phyloP scores from a whole-genome alignment of 441 rosid genomes.

The Iberis amara region DNA sequence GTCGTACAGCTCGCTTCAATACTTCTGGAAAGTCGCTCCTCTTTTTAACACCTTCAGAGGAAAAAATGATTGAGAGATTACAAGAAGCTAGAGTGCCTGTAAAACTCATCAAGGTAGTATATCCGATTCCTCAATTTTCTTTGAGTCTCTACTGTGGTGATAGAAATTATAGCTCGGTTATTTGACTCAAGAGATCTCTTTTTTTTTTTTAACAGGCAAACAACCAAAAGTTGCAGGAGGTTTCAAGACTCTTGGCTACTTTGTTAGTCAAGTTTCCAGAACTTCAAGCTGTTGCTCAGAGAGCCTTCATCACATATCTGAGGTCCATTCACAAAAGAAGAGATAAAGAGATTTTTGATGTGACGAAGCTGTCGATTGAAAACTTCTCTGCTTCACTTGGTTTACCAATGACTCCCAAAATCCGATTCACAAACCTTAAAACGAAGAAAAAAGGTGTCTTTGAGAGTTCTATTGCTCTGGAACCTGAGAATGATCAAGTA shows the following conservation, averaged over 20 bases:
- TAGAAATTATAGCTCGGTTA: background rate
- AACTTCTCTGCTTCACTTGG: conserved; percentile 87
- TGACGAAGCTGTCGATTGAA: conserved; percentile 56
- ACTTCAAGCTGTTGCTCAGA: conserved; percentile 66
- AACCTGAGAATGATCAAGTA: conserved; percentile 35
- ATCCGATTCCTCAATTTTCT: background rate
- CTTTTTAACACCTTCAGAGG: conserved; percentile 82
- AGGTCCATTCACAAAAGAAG: conserved; percentile 75
- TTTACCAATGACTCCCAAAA: conserved; percentile 74
- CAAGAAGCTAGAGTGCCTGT: conserved; percentile 69
- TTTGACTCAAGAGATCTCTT: background rate
- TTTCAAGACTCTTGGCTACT: conserved; percentile 58
- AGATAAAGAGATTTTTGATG: conserved; percentile 86
- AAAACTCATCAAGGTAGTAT: conserved; percentile 60
- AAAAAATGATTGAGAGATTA: conserved; percentile 82
- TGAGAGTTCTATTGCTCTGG: conserved; percentile 34
- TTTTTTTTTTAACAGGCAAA: conserved; percentile 46
- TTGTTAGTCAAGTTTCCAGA: conserved; percentile 65
- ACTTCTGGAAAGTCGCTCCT: conserved; percentile 70
- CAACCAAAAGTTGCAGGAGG: conserved; percentile 54
- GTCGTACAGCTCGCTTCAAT: conserved; percentile 85
- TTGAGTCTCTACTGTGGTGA: conserved; percentile 1
- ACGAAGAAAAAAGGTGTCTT: conserved; percentile 35
- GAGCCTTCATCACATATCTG: conserved; percentile 74
- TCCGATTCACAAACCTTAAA: conserved; percentile 59